Conservation (phyloP, 2,329 filamentous ascomycete genomes). For the Aspergillus nomiae region DNA sequence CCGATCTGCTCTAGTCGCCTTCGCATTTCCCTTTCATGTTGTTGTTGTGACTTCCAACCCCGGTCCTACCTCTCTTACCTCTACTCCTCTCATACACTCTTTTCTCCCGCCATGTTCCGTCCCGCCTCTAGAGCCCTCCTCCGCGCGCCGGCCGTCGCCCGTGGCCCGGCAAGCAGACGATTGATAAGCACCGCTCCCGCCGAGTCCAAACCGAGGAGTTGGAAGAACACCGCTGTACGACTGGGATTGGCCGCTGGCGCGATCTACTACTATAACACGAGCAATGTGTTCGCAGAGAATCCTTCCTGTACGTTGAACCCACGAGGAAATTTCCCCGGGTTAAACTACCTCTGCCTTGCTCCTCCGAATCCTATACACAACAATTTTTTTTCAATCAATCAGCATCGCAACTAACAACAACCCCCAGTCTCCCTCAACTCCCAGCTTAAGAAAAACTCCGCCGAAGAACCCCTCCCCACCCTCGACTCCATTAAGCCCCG, state of each 20-base stretch:
- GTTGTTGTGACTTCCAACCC: constrained; percentile 7
- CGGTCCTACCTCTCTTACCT: not conserved
- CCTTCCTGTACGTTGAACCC: constrained; percentile 63
- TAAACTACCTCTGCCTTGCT: not conserved
- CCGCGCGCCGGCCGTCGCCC: constrained; percentile 37
- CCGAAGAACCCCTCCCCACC: constrained; percentile 59
- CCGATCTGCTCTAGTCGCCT: constrained; percentile 1
- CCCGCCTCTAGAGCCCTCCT: constrained; percentile 50
- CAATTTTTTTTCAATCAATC: not conserved
- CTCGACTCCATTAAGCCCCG: constrained; percentile 68
- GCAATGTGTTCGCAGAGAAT: constrained; percentile 82
- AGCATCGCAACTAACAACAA: constrained; percentile 8
- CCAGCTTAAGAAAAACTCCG: constrained; percentile 31
- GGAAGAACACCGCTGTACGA: constrained; percentile 74
- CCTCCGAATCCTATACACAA: not conserved
- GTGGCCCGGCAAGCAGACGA: constrained; percentile 41
- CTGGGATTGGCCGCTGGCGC: constrained; percentile 75
- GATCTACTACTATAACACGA: constrained; percentile 95
- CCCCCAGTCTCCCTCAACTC: constrained; percentile 36
- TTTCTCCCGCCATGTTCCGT: constrained; percentile 52
- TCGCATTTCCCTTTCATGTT: constrained; percentile 7
- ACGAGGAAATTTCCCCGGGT: not conserved
- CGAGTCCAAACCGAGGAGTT: constrained; percentile 70
- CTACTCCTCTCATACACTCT: constrained; percentile 9
- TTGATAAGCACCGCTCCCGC: constrained; percentile 60